Percentiles rank a stretch among this genome's conserved stretches.
Evolutionary conservation across 495 filamentous ascomycete genomes (phyloP).

Genomic region (Symbiotaphrina buchneri): DNA sequence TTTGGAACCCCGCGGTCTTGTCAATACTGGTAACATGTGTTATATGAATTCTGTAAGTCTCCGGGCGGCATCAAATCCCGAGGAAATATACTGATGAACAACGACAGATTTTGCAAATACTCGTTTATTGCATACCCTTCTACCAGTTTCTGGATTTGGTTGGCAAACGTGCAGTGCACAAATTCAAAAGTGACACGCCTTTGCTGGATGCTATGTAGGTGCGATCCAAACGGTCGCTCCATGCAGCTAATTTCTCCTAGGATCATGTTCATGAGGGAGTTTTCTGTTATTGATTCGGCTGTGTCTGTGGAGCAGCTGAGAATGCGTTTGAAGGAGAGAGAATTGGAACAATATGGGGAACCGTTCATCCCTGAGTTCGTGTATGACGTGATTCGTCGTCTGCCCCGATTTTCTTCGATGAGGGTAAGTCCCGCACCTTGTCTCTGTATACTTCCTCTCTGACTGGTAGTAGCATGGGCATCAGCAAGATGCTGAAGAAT

Average conservation of each 20-base stretch:
- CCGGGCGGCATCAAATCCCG: background rate
- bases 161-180: slow-evolving; percentile 60
- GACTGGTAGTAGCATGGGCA: slow-evolving; percentile 47
- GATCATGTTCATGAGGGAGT: slow-evolving; percentile 94
- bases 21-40: slow-evolving; percentile 98
- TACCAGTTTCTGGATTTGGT: slow-evolving; percentile 84
- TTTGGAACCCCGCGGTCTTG: slow-evolving; percentile 79
- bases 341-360: slow-evolving; percentile 79
- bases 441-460: slow-evolving; percentile 7
- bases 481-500: slow-evolving; percentile 96
- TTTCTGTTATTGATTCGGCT: slow-evolving; percentile 62
- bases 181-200: slow-evolving; percentile 86
- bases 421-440: slow-evolving; percentile 26
- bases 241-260: slow-evolving; percentile 16
- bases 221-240: background rate
- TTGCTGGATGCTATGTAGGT: slow-evolving; percentile 83
- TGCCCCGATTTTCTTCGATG: slow-evolving; percentile 84
- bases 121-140: slow-evolving; percentile 83
- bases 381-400: slow-evolving; percentile 70
- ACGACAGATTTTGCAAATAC: slow-evolving; percentile 65
- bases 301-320: slow-evolving; percentile 49
- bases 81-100: background rate
- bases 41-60: slow-evolving; percentile 95
- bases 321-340: slow-evolving; percentile 49
- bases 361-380: slow-evolving; percentile 87